These are phyloP conservation scores for Scenedesmus sp. DNA, from an alignment of 163 green algal species.

Conservation along the genomic window DNA sequence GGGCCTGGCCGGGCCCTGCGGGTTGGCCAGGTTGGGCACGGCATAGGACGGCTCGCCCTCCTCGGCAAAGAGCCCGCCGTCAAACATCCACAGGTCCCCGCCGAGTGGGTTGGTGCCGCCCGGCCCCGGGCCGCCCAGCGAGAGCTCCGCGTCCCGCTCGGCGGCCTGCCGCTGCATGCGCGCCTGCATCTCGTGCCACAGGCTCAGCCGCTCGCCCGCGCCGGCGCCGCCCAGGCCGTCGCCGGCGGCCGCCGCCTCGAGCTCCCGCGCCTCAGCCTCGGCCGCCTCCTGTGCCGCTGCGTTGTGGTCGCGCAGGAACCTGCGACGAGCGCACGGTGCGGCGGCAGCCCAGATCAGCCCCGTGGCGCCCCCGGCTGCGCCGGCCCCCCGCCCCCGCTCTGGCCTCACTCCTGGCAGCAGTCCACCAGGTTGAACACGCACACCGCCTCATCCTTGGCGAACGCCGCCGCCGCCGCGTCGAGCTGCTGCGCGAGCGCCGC, in stretches of 20 bases:
- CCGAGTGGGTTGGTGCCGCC: slow-evolving; percentile 21
- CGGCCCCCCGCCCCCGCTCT: too few species aligned
- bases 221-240: neutral
- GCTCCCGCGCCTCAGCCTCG: slow-evolving; percentile 18
- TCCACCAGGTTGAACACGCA: slow-evolving; percentile 79
- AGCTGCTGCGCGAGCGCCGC: slow-evolving; percentile 48
- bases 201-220: neutral
- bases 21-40: slow-evolving; percentile 7
- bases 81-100: slow-evolving; percentile 40
- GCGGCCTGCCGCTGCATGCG: slow-evolving; percentile 23
- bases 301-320: slow-evolving; percentile 66
- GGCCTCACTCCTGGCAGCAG: slow-evolving; percentile 65
- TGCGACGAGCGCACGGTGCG: too few species aligned
- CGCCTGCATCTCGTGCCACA: slow-evolving; percentile 51
- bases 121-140: neutral
- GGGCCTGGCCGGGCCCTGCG: neutral
- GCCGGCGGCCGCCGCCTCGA: slow-evolving; percentile 1
- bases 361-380: too few species aligned
- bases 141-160: neutral
- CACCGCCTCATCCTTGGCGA: slow-evolving; percentile 45
- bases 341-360: too few species aligned
- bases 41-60: slow-evolving; percentile 41
- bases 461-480: slow-evolving; percentile 2
- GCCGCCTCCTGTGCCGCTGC: slow-evolving; percentile 32
- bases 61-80: slow-evolving; percentile 43